Base-by-base conservation (phyloP, 2,329 filamentous ascomycete genomes). In the Apiospora phragmitis region DNA sequence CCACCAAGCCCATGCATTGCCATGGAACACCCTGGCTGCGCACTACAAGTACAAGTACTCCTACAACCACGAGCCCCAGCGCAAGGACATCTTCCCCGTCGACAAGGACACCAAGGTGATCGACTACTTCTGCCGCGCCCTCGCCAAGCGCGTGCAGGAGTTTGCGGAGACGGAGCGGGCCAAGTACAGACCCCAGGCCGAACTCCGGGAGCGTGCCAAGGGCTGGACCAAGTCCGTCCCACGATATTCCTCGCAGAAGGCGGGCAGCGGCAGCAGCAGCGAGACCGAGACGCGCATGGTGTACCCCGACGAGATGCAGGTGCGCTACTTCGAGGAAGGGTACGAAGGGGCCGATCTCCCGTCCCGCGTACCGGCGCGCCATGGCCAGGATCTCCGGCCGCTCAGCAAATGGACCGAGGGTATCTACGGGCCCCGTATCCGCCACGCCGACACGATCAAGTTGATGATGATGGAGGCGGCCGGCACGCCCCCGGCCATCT, bases 81-180 rank as follows among this genome's bases (percentile, higher is more conserved):
- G 65, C 42, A 47, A 67, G 65, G 65, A 67, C 65, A 67, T 67
- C 42, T 67, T 67, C 42, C 24, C 65, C 26, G 42, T n/a, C 42
- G 26, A 47, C 4, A 67, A 47, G 32, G 65, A 67, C 42, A 32
- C 5, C 42, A 67, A 67, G 65, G 65, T 47, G n/a, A 47, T 47
- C 65, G 65, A 67, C 65, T 67, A n/a, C 42, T 67, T 67, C 42
- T 47, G 65, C 65, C 42, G 41, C 7, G 45, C 65, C 6, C 32
- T 67, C 42, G 65, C 65, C 8, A 2, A 35, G 26, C 65, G 65
- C 18, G 42, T 67, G 18, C 42, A 47, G 18, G 65, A 67, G 24
- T 67, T 67, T 16, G 65, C 65, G 6, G 65, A 3, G 18, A 67
- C 65, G 0, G 65, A 67, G 18, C 24, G 65, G 21, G 65, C 65